These are phyloP conservation scores for Chrysoporthe puriensis DNA, from an alignment of 2,329 filamentous ascomycete genomes.

Conservation along the genomic window DNA sequence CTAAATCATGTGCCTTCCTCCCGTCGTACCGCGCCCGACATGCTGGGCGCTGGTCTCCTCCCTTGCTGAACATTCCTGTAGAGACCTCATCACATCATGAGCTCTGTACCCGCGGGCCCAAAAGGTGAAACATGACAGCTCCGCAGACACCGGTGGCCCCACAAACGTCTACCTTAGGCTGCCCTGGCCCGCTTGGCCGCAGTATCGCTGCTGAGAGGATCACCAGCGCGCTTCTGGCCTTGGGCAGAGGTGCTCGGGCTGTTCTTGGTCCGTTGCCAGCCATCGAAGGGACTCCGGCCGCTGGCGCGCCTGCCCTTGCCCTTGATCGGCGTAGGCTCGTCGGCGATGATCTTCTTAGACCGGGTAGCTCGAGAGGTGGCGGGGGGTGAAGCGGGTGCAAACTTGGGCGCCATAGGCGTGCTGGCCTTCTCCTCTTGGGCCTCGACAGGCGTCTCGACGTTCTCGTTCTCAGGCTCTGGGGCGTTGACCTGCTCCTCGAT, in stretches of 20 bases:
- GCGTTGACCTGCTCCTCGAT: conserved; percentile 53
- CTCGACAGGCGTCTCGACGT: conserved; percentile 44
- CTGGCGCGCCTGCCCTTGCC: conserved; percentile 35
- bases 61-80: not conserved
- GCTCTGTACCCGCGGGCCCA: conserved; percentile 7
- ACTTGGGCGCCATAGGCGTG: conserved; percentile 61
- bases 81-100: conserved; percentile 11
- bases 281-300: conserved; percentile 64
- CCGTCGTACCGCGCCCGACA: not conserved
- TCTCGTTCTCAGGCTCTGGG: conserved; percentile 31
- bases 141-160: conserved; percentile 2
- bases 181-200: conserved; percentile 45
- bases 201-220: conserved; percentile 38
- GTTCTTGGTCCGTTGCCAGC: conserved; percentile 69
- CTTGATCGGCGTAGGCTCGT: conserved; percentile 48
- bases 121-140: conserved; percentile 14
- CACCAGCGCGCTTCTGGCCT: conserved; percentile 50
- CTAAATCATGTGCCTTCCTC: conserved; percentile 9
- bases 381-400: conserved; percentile 64
- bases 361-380: conserved; percentile 64
- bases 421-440: conserved; percentile 40
- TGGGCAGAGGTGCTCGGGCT: conserved; percentile 40
- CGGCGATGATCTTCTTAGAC: conserved; percentile 53
- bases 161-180: conserved; percentile 22
- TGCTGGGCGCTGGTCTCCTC: not conserved